Conservation (phyloP, 495 filamentous ascomycete species). For the Chaetomium tenue region DNA sequence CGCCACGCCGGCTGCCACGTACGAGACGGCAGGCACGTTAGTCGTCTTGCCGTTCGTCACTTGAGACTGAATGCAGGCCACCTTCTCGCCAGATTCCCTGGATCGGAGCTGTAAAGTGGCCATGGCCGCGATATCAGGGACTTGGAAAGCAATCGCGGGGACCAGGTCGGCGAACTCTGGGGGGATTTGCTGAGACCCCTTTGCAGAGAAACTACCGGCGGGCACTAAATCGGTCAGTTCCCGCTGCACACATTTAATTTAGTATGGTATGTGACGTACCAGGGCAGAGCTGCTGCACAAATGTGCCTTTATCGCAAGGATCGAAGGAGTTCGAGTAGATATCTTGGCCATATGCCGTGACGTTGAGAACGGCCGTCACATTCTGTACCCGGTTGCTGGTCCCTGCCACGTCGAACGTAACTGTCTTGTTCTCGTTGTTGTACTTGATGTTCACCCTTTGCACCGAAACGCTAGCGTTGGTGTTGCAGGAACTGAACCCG, state of each 20-base stretch:
- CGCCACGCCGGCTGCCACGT: constrained; percentile 83
- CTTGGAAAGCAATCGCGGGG: constrained; percentile 83
- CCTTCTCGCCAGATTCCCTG: constrained; percentile 54
- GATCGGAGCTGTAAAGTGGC: constrained; percentile 75
- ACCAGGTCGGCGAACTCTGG: constrained; percentile 67
- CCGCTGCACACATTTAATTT: not conserved
- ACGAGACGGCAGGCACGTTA: constrained; percentile 71
- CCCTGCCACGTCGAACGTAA: constrained; percentile 82
- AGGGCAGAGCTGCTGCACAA: constrained; percentile 75
- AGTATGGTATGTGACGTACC: constrained; percentile 50
- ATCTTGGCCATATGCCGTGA: constrained; percentile 82
- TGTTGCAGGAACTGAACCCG: constrained; percentile 74
- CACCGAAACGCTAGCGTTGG: constrained; percentile 65
- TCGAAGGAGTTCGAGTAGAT: constrained; percentile 80
- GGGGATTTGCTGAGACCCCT: constrained; percentile 68
- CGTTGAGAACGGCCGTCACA: constrained; percentile 72
- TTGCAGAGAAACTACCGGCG: constrained; percentile 67
- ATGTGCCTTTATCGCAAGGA: constrained; percentile 67
- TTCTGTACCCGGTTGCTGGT: constrained; percentile 72
- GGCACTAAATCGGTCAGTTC: constrained; percentile 56
- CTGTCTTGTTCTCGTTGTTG: constrained; percentile 64
- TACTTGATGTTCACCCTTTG: constrained; percentile 75
- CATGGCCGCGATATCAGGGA: constrained; percentile 87
- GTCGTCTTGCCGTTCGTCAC: constrained; percentile 86
- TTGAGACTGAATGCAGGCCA: constrained; percentile 80